phyloP scores from a whole-genome alignment of 257 asterid genomes.

The Rhazya stricta region DNA sequence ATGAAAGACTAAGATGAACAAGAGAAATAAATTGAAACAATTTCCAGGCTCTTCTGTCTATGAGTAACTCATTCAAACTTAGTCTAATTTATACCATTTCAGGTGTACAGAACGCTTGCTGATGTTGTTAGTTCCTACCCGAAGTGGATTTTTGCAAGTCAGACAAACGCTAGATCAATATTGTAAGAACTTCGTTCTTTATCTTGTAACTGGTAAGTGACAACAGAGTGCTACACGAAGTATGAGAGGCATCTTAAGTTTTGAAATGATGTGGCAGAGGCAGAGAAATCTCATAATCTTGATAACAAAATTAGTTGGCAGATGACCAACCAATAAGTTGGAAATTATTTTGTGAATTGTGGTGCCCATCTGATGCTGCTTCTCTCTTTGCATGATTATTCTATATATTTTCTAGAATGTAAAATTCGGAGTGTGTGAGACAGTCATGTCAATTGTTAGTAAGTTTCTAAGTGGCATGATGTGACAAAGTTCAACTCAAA shows the following conservation, averaged over 20 bases:
- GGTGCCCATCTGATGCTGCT: not conserved
- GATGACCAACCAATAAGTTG: not conserved
- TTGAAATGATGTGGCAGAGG: not conserved
- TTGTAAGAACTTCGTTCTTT: conserved; percentile 47
- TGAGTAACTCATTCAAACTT: not conserved
- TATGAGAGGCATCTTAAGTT: not conserved
- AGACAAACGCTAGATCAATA: conserved; percentile 49
- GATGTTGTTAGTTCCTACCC: conserved; percentile 81
- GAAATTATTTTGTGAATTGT: not conserved
- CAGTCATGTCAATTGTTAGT: not conserved
- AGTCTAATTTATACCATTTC: conserved; percentile 18
- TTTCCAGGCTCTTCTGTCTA: not conserved
- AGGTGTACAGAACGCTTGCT: conserved; percentile 81
- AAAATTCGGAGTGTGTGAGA: not conserved
- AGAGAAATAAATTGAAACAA: not conserved
- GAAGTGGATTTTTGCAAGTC: conserved; percentile 59
- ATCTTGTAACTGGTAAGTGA: conserved; percentile 2
- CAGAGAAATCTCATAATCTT: not conserved
- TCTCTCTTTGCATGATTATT: not conserved
- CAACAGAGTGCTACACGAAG: not conserved
- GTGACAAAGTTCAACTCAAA: not conserved
- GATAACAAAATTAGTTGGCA: not conserved
- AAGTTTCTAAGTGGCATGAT: not conserved
- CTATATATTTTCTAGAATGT: not conserved
- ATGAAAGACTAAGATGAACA: conserved; percentile 4